Conservation (phyloP, 805 yeast genomes). For the Yarrowia sp. region DNA sequence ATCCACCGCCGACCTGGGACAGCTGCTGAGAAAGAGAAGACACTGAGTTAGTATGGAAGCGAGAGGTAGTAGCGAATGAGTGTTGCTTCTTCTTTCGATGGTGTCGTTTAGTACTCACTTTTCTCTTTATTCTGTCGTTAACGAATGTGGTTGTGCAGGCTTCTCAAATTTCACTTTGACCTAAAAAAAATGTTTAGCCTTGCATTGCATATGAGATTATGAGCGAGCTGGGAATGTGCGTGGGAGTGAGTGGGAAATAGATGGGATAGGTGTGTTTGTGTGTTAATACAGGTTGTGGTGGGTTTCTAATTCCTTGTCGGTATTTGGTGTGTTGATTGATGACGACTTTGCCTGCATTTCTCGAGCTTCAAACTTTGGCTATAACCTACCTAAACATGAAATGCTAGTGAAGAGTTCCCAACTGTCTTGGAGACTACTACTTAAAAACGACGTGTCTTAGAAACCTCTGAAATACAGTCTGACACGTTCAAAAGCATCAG, state of each 20-base stretch:
- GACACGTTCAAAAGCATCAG: no score
- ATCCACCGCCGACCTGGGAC: constrained; percentile 16
- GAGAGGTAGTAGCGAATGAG: background rate
- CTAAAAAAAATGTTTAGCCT: constrained; percentile 11
- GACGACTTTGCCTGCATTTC: no score
- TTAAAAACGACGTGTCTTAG: no score
- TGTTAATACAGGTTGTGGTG: no score
- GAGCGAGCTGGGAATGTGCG: background rate
- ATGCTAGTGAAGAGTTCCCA: no score
- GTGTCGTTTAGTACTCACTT: constrained; percentile 4
- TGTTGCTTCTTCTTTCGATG: background rate
- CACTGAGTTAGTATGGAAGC: background rate
- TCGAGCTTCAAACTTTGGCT: no score
- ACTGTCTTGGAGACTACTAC: no score
- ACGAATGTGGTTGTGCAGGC: constrained; percentile 1
- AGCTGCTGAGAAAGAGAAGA: constrained; percentile 24
- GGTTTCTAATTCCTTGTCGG: no score
- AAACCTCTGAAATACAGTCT: no score
- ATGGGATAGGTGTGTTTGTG: no score
- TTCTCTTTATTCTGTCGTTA: constrained; percentile 5
- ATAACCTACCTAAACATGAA: no score
- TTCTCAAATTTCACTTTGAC: background rate
- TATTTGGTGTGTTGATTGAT: no score
- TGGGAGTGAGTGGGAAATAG: background rate
- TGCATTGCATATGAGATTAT: constrained; percentile 22